Evolutionary conservation across 257 asterid genomes (phyloP).

Genomic region (Echium plantagineum): DNA sequence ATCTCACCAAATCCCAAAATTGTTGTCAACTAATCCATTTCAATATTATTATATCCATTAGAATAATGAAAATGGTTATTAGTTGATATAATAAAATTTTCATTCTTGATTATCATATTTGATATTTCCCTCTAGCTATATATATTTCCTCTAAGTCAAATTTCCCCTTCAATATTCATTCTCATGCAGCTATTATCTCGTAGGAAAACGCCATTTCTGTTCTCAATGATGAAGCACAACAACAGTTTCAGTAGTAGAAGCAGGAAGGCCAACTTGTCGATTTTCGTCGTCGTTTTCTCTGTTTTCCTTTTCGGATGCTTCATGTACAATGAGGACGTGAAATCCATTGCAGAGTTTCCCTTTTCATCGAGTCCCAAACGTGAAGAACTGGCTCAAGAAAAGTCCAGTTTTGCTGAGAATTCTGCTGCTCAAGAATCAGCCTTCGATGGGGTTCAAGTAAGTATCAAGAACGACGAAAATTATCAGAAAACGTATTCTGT

Average conservation of each 20-base stretch:
- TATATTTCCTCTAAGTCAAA: background rate
- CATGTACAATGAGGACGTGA: conserved; percentile 72
- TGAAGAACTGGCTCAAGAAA: conserved; percentile 17
- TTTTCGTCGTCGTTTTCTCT: conserved; percentile 44
- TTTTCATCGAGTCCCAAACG: conserved; percentile 35
- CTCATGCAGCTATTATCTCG: conserved; percentile 46
- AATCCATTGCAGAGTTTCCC: conserved; percentile 64
- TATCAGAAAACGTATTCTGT: too few species aligned
- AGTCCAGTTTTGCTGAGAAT: background rate
- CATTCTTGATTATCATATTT: conserved; percentile 4
- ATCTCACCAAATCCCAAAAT: conserved; percentile 43
- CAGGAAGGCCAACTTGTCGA: conserved; percentile 36
- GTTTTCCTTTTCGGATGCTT: conserved; percentile 61
- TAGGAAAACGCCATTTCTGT: conserved; percentile 41
- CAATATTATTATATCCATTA: background rate
- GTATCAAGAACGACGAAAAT: too few species aligned
- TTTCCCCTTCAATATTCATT: background rate
- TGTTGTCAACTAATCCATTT: background rate
- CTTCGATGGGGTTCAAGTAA: background rate
- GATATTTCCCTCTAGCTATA: conserved; percentile 1
- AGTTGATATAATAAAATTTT: too few species aligned
- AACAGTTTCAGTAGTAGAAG: conserved; percentile 15
- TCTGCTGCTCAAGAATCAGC: conserved; percentile 16
- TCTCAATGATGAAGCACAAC: conserved; percentile 45
- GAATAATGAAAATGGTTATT: too few species aligned